Evolutionary conservation across 345 rosid species (phyloP).

Genomic region (Combretum micranthum): DNA sequence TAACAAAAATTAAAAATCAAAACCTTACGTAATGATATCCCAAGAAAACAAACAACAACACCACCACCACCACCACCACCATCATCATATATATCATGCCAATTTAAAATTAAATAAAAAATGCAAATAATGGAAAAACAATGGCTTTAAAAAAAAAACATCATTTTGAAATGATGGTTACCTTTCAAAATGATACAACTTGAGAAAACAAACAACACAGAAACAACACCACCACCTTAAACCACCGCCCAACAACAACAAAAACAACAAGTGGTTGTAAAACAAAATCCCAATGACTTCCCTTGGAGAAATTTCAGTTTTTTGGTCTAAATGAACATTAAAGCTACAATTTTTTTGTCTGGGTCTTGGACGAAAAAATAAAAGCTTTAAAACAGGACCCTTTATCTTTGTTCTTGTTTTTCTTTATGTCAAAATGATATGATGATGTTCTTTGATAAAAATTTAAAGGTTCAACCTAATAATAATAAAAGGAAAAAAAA

Average conservation of each 20-base stretch:
- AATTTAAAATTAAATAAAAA: slow-evolving; percentile 18
- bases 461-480: slow-evolving; percentile 6
- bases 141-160: neutral
- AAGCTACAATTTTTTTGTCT: slow-evolving; percentile 8
- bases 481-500: slow-evolving; percentile 2
- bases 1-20: no score
- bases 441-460: slow-evolving; percentile 27
- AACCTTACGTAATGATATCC: no score
- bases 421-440: slow-evolving; percentile 16
- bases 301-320: no score
- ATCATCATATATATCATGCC: slow-evolving; percentile 2
- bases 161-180: no score
- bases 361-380: slow-evolving; percentile 8
- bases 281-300: no score
- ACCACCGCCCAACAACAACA: no score
- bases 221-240: no score
- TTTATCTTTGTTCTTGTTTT: slow-evolving; percentile 10
- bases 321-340: neutral
- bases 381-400: slow-evolving; percentile 15
- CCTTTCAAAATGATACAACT: no score
- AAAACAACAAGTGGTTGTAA: no score
- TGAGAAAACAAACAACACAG: no score
- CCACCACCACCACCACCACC: no score
- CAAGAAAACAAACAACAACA: no score
- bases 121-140: slow-evolving; percentile 20